A percentile compares a stretch with the other conserved stretches of the same genome.
Conservation (phyloP, 78 protist genomes). For the Emiliania huxleyi region DNA sequence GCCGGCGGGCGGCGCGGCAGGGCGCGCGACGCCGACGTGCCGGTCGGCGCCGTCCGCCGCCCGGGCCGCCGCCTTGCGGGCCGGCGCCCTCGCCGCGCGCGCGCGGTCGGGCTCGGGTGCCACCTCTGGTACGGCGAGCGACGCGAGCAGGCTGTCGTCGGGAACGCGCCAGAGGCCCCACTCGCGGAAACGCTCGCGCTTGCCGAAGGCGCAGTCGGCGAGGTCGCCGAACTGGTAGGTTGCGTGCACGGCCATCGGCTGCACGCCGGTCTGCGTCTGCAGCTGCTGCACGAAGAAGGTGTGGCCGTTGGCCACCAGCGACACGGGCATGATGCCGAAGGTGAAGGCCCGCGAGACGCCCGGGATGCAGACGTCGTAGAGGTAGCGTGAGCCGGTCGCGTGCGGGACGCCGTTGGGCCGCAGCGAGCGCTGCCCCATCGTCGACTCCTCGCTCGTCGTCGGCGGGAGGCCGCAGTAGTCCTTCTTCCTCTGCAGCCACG, state of each 20-base stretch:
- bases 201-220: not conserved
- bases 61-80: too few species aligned
- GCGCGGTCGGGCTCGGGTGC: too few species aligned
- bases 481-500: not conserved
- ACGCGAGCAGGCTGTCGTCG: not conserved
- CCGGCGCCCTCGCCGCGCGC: not conserved
- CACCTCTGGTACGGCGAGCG: too few species aligned
- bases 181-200: not conserved
- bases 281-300: conserved; percentile 17
- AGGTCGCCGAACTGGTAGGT: not conserved
- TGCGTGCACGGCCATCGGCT: conserved; percentile 5
- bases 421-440: not conserved
- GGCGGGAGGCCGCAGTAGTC: not conserved
- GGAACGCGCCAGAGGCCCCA: not conserved
- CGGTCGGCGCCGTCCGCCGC: not conserved
- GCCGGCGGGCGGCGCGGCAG: too few species aligned
- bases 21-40: too few species aligned
- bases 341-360: too few species aligned
- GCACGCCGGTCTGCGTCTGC: not conserved
- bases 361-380: not conserved
- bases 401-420: not conserved
- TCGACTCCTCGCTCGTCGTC: not conserved
- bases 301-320: not conserved
- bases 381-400: not conserved
- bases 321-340: not conserved